Conservation (phyloP, 768 basidiomycete genomes). For the Amanita rimosa region DNA sequence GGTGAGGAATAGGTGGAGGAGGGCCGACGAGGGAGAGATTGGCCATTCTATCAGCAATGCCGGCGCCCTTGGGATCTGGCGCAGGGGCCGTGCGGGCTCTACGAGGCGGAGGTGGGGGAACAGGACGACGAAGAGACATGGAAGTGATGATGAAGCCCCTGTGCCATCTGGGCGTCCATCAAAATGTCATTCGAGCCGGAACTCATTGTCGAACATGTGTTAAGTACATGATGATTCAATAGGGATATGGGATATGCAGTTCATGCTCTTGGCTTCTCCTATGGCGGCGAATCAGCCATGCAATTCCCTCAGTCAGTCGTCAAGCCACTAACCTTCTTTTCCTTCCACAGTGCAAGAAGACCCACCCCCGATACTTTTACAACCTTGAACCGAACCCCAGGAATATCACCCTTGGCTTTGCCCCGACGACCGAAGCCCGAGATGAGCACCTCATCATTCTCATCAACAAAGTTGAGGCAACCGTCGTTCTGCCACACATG, state of each 20-base stretch:
- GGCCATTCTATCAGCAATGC: slow-evolving; percentile 22
- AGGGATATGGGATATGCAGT: slow-evolving; percentile 10
- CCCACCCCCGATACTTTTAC: slow-evolving; percentile 99
- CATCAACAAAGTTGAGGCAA: slow-evolving; percentile 97
- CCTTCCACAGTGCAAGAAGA: slow-evolving; percentile 96
- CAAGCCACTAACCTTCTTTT: slow-evolving; percentile 76
- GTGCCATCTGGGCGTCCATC: neutral
- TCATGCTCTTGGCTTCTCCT: slow-evolving; percentile 70
- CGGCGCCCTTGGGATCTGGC: slow-evolving; percentile 1
- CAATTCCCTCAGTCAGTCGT: too few species aligned
- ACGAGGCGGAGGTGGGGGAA: slow-evolving; percentile 14
- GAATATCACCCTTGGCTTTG: slow-evolving; percentile 99
- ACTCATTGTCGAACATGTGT: slow-evolving; percentile 6
- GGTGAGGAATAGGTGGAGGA: slow-evolving; percentile 13
- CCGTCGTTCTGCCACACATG: slow-evolving; percentile 65
- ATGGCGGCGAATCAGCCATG: neutral
- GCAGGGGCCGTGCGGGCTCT: slow-evolving; percentile 4
- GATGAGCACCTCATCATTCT: slow-evolving; percentile 99
- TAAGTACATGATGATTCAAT: slow-evolving; percentile 14
- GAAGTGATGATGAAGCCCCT: slow-evolving; percentile 10
- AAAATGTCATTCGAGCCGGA: neutral
- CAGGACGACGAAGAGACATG: slow-evolving; percentile 17
- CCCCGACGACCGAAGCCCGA: slow-evolving; percentile 99
- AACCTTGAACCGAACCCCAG: slow-evolving; percentile 99
- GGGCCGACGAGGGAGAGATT: slow-evolving; percentile 13